Base-by-base conservation (phyloP, 2,329 filamentous ascomycete genomes). In the Thermoascus crustaceus region DNA sequence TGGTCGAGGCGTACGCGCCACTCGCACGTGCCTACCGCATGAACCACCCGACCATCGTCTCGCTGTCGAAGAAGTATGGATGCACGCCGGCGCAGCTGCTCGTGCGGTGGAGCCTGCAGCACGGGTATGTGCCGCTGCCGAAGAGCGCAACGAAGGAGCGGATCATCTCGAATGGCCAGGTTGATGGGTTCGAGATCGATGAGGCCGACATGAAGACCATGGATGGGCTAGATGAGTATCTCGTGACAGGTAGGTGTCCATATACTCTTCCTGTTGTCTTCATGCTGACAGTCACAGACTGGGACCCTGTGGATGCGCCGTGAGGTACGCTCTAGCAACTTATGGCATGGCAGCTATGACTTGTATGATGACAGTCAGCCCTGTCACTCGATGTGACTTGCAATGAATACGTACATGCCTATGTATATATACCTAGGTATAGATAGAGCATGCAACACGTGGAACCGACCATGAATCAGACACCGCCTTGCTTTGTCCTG, bases 1-100 rank as follows among this genome's bases (percentile, higher is more conserved):
- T 80, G 0, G 71, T 91, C 2, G 78, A 91, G 60, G 85, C 85
- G 0, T 93, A 91, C 46, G 83, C 83, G 5, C 85, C 85, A 4
- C 71, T 91, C 2, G 84, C 78, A 3, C 71, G 82, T 33, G 83
- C 75, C 1, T 67, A 80, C 59, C 70, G 82, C 11, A 81, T 91
- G 72, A 71, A 68, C 31, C 75, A 91, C 47, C 74, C 76, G 0
- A 72, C 67, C 2, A 73, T 91, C 44, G 58, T 71, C 2, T 58
- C 67, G 9, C 54, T 91, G 17, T 69, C 80, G 3, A 69, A 73
- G 50, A 82, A 82, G 55, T 85, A 91, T 58, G 60, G 58, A 0
- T 85, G 80, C 54, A 80, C 78, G 0, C 73, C 79, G 1, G 83
- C 78, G 3, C 85, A 91, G 58, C 63, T 93, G 22, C 64, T 91